Base-by-base conservation (phyloP, 768 basidiomycete genomes). In the Gymnopilus junonius region DNA sequence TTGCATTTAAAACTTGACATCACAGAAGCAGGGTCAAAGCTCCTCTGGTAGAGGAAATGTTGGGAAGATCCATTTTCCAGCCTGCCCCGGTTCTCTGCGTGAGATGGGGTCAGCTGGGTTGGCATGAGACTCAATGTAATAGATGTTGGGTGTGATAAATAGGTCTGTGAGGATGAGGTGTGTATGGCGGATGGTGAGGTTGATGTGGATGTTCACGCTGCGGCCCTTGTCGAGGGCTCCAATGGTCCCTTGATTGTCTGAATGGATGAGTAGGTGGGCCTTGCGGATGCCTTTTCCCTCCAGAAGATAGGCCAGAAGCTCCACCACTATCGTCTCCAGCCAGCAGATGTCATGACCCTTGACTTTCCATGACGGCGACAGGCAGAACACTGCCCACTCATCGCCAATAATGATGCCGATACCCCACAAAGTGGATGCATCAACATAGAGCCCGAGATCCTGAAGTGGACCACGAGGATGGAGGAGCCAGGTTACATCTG, bases 201-300 rank as follows among this genome's bases (percentile, higher is more conserved):
- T 79, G 27, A 75, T 70, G 29, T 74, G 67, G 12, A 54, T 56
- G 57, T 79, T 79, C 0, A 65, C 59, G 42, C 75, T 70, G 11
- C 71, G 70, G 0, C 77, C 77, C 35, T 75, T 75, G 7, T 54
- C 59, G 39, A 75, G 70, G 2, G 76, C 70, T 5, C 74, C 73
- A 20, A 80, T 78, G 1, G 72, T 71, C 11, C 77, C 77, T 53
- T 74, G 55, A 59, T 78, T 80, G 60, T 80, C 77, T 0, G 73
- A 75, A 31, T 70, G 71, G 29, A 77, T 64, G 10, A 70, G 61
- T 1, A 79, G 17, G 12, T 66, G 58, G 1, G 29, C 11, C 39
- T 78, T 34, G 0, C 21, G 23, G 4, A 69, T 35, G 8, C 51
- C 60, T 1, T 32, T 40, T 0, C 39, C 56, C 10, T 70, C 70